Evolutionary conservation across 345 rosid species (phyloP), one percentile per base, ranked within the genome.

Genomic region (Mangifera indica): DNA sequence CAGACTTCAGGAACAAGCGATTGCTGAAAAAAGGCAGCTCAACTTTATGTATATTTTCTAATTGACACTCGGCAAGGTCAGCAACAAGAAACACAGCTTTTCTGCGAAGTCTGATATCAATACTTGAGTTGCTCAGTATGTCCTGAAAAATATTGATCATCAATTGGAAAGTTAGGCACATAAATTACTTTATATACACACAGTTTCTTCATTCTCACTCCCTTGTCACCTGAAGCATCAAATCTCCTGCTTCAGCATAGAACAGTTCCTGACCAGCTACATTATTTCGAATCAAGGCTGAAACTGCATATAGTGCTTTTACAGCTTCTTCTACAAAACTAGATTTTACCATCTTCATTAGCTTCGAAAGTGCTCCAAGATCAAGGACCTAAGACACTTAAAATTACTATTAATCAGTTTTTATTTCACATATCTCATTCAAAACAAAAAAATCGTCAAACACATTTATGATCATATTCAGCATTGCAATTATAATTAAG

Each of bases 291-390:
- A 92, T 85, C 84, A 95, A 71, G 49, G 94, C 84, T 40, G 96
- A 95, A 80, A 91, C 91, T 84, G 96, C 97, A 85, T 85, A 88
- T 25, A 95, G 83, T 67, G 98, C 94, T 84, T 95, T 95, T 69
- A 58, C 86, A 71, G 94, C 97, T 84, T 95, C 99, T 72, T 95
- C 98, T 9, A 76, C 18, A 18, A 75, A 84, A 65, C 73, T 77
- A 29, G 98, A 89, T 69, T 84, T 86, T 20, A 91, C 89, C 93
- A 92, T 88, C 81, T 74, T 81, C 79, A 92, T 81, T 67, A 95
- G 72, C 80, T 71, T 87, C 24, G 74, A 37, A 58, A 95, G 80
- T 11, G 87, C 92, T 61, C 96, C 98, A 45, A 81, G 81, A 71
- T 88, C 94, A 82, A 95, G 87, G 74, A 91, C 81, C 99, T 92